Evolutionary conservation across 257 asterid genomes (phyloP), one percentile per base, ranked within the genome.

Genomic region (Coffea eugenioides): DNA sequence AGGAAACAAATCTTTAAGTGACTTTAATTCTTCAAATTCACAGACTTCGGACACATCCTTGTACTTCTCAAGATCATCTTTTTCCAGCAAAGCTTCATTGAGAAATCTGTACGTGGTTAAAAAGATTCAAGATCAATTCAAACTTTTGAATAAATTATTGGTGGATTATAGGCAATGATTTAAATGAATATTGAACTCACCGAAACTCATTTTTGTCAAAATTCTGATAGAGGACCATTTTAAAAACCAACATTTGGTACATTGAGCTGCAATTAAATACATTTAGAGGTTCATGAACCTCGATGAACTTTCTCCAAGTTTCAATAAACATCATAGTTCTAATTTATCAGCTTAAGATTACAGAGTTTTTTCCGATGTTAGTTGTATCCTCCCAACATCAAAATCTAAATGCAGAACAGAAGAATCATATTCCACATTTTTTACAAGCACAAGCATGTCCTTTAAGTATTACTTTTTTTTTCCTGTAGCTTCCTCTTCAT

Each of bases 1-100:
- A 6, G 94, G 94, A 73, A 87, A 68, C 34, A 92, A 91, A 82
- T 91, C 81, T 31, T 86, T 88, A 71, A 89, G 69, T 15, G 88
- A 82, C 81, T 90, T 92, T 8, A 88, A 89, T 71, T 87, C 91
- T 83, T 89, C 92, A 27, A 84, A 59, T 70, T 89, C 89, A 14
- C 57, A 52, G 46, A 84, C 73, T 77, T 82, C 84, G 43, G 54
- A 21, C 18, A 87, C 83, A 45, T 80, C 86, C 70, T 72, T 69
- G 62, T 74, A 80, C 1, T 85, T 82, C 83, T 83, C 75, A 27
- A 79, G 68, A 77, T 77, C 90, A 39, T 83, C 69, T 0, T 82
- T 88, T 52, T 66, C 69, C 23, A 89, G 78, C 82, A 91, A 72
- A 27, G 97, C 89, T 82, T 88, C 86, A 71, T 88, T 85, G 14